These are phyloP conservation scores for Diatrype stigma DNA, from an alignment of 2,329 filamentous ascomycete genomes.

Conservation along the genomic window DNA sequence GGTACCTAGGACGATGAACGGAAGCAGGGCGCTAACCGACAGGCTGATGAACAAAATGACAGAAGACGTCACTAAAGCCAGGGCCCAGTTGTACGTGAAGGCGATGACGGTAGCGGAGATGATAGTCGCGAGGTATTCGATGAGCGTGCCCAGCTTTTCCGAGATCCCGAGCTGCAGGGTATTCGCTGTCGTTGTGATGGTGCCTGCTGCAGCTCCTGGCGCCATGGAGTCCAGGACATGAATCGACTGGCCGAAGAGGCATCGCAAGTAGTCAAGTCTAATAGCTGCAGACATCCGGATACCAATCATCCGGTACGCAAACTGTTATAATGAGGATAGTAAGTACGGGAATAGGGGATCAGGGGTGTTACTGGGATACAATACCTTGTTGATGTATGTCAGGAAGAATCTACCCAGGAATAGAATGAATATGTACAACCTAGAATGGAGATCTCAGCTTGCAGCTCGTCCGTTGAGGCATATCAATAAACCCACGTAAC, in stretches of 20 bases:
- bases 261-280: conserved; percentile 60
- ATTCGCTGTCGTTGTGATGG: conserved; percentile 62
- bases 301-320: conserved; percentile 58
- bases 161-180: conserved; percentile 62
- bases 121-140: conserved; percentile 53
- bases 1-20: conserved; percentile 52
- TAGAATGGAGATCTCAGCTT: conserved; percentile 22
- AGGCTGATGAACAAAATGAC: conserved; percentile 53
- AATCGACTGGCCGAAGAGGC: conserved; percentile 61
- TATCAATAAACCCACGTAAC: too few species aligned
- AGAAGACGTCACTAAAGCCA: conserved; percentile 56
- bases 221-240: conserved; percentile 65
- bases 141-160: conserved; percentile 55
- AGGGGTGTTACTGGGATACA: not conserved
- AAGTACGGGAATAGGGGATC: not conserved
- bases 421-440: conserved; percentile 65
- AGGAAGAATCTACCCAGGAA: conserved; percentile 64
- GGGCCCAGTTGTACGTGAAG: conserved; percentile 53
- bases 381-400: conserved; percentile 57
- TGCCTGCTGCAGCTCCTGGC: conserved; percentile 55
- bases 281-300: conserved; percentile 58
- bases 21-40: conserved; percentile 44
- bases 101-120: conserved; percentile 50
- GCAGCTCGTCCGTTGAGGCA: not conserved
- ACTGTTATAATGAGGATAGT: conserved; percentile 32